Evolutionary conservation across 768 basidiomycete species (phyloP).

Genomic region (Pluteus cervinus): DNA sequence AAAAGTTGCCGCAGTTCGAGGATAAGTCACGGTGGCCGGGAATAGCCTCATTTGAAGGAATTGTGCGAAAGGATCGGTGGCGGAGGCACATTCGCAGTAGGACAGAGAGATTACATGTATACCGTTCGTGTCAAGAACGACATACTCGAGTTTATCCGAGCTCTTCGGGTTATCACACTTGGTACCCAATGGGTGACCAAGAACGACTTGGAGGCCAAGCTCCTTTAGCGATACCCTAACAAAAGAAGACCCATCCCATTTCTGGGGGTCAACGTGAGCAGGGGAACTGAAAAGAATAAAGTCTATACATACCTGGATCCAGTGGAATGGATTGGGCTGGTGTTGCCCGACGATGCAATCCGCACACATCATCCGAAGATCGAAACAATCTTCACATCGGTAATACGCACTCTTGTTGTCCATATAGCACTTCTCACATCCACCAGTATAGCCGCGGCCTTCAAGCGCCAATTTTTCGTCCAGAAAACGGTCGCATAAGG

Average conservation of each 20-base stretch:
- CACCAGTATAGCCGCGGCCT: background rate
- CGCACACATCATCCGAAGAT: conserved; percentile 2
- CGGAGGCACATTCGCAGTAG: conserved; percentile 1
- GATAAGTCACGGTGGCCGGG: background rate
- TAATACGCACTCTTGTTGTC: background rate
- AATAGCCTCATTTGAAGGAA: background rate
- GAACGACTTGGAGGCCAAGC: too few species aligned
- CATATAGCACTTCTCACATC: background rate
- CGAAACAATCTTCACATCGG: conserved; percentile 12
- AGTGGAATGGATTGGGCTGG: conserved; percentile 10
- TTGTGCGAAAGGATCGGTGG: background rate
- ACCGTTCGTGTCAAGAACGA: background rate
- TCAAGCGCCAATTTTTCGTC: background rate
- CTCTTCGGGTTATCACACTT: background rate
- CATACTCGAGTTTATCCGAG: conserved; percentile 1
- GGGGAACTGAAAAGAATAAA: background rate
- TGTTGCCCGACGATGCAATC: conserved; percentile 10
- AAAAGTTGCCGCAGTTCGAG: background rate
- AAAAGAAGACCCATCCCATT: too few species aligned
- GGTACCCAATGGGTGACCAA: background rate
- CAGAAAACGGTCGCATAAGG: background rate
- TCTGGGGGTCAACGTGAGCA: too few species aligned
- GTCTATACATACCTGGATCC: conserved; percentile 10
- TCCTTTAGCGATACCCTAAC: too few species aligned
- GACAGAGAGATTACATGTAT: background rate